Evolutionary conservation across 139 green algal species (phyloP).

Genomic region (Spirogloea muscicola): DNA sequence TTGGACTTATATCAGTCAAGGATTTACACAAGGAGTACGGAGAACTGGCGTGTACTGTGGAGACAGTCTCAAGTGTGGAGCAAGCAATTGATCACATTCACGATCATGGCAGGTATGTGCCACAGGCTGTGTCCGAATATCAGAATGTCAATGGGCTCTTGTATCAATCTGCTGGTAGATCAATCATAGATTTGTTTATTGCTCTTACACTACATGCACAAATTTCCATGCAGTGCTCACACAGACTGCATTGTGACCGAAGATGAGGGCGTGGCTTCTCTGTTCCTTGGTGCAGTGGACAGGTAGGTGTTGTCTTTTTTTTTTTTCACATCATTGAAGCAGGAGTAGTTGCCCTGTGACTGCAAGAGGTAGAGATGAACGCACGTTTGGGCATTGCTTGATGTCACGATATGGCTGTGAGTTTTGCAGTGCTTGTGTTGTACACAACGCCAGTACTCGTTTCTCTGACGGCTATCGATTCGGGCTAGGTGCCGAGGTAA

Average conservation of each 20-base stretch:
- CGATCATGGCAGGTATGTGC: constrained; percentile 60
- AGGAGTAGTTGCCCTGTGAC: too few relatives aligned
- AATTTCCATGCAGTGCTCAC: constrained; percentile 39
- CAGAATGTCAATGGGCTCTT: too few relatives aligned
- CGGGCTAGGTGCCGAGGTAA: constrained; percentile 83
- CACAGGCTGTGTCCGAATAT: background rate
- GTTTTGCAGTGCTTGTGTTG: constrained; percentile 74
- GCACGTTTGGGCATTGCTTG: too few relatives aligned
- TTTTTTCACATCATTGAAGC: too few relatives aligned
- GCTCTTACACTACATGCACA: too few relatives aligned
- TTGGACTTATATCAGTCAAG: constrained; percentile 35
- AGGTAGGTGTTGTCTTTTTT: too few relatives aligned
- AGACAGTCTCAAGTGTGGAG: constrained; percentile 75
- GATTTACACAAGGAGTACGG: constrained; percentile 81
- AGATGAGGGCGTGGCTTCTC: constrained; percentile 58
- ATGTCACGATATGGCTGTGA: too few relatives aligned
- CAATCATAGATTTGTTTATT: too few relatives aligned
- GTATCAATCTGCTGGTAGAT: too few relatives aligned
- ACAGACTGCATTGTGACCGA: constrained; percentile 52
- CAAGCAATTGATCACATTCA: constrained; percentile 92
- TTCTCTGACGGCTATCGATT: constrained; percentile 96
- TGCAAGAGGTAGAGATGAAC: too few relatives aligned
- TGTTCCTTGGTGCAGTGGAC: constrained; percentile 86
- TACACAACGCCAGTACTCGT: constrained; percentile 90
- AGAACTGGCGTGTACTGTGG: constrained; percentile 57